Evolutionary conservation across 345 rosid species (phyloP).

Genomic region (Euphorbia lathyris): DNA sequence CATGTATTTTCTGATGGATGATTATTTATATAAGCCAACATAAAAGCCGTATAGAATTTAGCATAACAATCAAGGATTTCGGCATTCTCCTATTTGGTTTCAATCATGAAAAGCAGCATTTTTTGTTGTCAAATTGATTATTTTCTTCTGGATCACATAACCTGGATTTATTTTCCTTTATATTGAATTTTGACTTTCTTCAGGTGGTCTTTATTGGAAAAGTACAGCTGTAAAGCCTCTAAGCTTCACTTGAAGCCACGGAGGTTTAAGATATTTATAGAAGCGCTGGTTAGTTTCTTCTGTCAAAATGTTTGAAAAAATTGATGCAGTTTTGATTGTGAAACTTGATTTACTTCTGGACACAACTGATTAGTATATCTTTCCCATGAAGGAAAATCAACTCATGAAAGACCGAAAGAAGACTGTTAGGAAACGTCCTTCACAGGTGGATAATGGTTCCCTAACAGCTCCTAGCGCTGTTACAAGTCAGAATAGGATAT

Average conservation of each 20-base stretch:
- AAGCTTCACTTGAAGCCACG: constrained; percentile 98
- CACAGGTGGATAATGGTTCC: constrained; percentile 65
- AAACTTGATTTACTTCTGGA: constrained; percentile 18
- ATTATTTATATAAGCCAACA: constrained; percentile 10
- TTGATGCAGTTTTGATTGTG: constrained; percentile 14
- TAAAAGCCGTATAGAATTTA: constrained; percentile 2
- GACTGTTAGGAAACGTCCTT: constrained; percentile 63
- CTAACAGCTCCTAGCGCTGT: constrained; percentile 51
- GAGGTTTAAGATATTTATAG: constrained; percentile 87
- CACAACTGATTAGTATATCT: constrained; percentile 26
- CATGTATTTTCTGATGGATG: background rate
- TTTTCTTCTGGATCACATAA: background rate
- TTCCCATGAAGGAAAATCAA: constrained; percentile 81
- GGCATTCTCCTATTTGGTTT: background rate
- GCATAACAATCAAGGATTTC: background rate
- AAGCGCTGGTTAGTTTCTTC: constrained; percentile 80
- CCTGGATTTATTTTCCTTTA: constrained; percentile 1
- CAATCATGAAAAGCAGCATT: background rate
- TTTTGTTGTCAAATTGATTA: background rate
- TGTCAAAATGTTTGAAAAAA: constrained; percentile 15
- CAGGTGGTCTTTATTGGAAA: constrained; percentile 99
- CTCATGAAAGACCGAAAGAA: constrained; percentile 90
- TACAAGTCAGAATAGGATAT: constrained; percentile 60
- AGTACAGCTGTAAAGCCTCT: constrained; percentile 97
- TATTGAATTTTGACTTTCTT: constrained; percentile 16